Base-by-base conservation (phyloP, 2,329 filamentous ascomycete genomes). In the Cadophora gregata region DNA sequence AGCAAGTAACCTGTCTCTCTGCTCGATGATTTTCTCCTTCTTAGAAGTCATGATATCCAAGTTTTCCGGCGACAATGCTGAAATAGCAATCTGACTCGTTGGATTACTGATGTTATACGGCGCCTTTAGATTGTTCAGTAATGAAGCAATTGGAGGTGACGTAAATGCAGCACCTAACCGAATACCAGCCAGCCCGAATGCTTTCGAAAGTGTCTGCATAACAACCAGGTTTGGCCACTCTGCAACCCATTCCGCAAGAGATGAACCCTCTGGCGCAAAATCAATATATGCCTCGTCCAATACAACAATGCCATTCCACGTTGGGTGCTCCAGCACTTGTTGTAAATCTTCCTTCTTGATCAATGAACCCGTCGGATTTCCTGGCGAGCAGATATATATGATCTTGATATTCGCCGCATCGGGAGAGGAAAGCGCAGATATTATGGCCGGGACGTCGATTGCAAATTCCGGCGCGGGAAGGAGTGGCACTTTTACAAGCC, bases 161-260 rank as follows among this genome's bases (percentile, higher is more conserved):
- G 92, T 86, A 77, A 97, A 99, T 0, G 93, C 93, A 8, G 89
- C 92, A 56, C 96, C 96, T 0, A 99, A 85, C 19, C 96, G 86
- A 77, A 99, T 97, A 60, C 95, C 96, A 4, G 96, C 96, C 76
- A 99, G 86, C 31, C 96, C 96, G 76, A 99, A 99, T 0, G 93
- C 96, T 79, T 99, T 99, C 75, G 92, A 97, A n/a, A 98, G 85
- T 0, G 96, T 99, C 83, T 99, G 96, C 92, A 98, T 93, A 65
- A 99, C 94, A 21, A 97, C 93, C 29, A 99, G 84, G 79, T 99
- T 99, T 60, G 95, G 94, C 88, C 92, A 96, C 75, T 97, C 93
- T 42, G 86, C 84, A 0, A 97, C 94, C 90, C 93, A 97, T 79
- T 97, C 92, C 29, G 96, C 95, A 29, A 98, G 85, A 71, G 92